Evolutionary conservation across 371 early-diverging fungal species (phyloP), one percentile per base, ranked within the genome.

Genomic region (Chytridiales sp.): DNA sequence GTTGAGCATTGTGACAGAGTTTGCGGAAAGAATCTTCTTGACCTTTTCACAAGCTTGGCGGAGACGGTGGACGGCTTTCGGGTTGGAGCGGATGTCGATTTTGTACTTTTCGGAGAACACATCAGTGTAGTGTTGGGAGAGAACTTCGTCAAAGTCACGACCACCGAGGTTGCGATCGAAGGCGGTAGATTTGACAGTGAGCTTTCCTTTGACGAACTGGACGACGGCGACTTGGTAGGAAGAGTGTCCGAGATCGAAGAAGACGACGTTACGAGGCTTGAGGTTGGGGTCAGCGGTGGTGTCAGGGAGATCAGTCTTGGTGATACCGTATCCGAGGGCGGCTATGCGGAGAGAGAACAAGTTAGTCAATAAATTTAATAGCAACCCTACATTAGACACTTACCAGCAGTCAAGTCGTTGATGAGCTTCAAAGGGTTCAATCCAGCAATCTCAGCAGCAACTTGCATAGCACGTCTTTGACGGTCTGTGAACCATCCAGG

Each of bases 281-380:
- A 54, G 55, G n/a, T 68, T 72, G 31, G 70, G 48, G 47, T 71
- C 64, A 2, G 43, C 58, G 31, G 56, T 24, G 38, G 92, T 88
- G 77, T 94, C 95, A 62, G 97, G 97, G 57, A 97, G 81, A 74
- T 97, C 98, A 32, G 83, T 79, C 85, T 95, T 95, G 74, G 97
- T 97, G 74, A 97, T 95, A 75, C 98, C 97, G 67, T 95, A 97
- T 49, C 92, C 94, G 57, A 97, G 86, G 39, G 98, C 95, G 55
- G 90, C 86, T 67, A 42, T 31, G 22, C 9, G 27, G 26, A 27
- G 15, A 40, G 36, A 58, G 22, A 4, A 32, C n/a, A 21, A 29
- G 47, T 41, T 17, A 22, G 0, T 48, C 17, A 47, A 35, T 8
- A 29, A 26, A 34, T 5, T 32, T 24, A 9, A 15, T 52, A 5